phyloP scores from a whole-genome alignment of 345 rosid species.

The Carallia pectinifolia region DNA sequence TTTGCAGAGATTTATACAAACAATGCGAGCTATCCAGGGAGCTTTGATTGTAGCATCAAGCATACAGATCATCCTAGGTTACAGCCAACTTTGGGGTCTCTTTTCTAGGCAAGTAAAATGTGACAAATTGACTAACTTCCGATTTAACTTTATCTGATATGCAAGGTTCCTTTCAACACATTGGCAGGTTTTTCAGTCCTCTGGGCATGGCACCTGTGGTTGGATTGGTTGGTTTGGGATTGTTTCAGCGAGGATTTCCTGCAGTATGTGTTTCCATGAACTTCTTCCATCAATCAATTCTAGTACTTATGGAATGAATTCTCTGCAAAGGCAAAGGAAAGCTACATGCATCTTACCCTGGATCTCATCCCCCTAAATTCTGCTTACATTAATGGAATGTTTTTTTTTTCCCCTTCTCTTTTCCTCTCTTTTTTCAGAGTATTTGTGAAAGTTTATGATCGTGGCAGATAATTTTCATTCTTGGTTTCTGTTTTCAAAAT shows the following conservation, averaged over 20 bases:
- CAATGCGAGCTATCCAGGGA: slow-evolving; percentile 91
- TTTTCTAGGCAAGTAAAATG: slow-evolving; percentile 50
- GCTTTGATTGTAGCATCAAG: slow-evolving; percentile 87
- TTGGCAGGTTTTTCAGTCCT: slow-evolving; percentile 34
- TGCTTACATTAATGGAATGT: too few species aligned
- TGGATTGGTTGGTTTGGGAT: slow-evolving; percentile 34
- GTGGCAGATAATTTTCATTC: not conserved
- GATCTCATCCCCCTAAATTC: too few species aligned
- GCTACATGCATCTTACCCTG: too few species aligned
- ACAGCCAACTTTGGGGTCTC: slow-evolving; percentile 89
- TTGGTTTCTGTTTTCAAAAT: not conserved
- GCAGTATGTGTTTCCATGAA: slow-evolving; percentile 15
- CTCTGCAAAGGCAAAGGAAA: too few species aligned
- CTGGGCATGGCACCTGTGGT: slow-evolving; percentile 40
- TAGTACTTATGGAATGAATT: not conserved
- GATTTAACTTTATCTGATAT: not conserved
- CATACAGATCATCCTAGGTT: slow-evolving; percentile 83
- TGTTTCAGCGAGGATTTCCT: slow-evolving; percentile 35
- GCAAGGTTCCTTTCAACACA: not conserved
- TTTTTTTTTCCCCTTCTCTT: too few species aligned
- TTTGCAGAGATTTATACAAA: slow-evolving; percentile 88
- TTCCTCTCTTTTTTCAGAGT: too few species aligned
- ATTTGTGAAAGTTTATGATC: too few species aligned
- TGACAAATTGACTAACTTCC: not conserved
- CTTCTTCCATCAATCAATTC: not conserved